These are phyloP conservation scores for Dryas octopetala DNA, from an alignment of 306 rosid species.

Conservation along the genomic window DNA sequence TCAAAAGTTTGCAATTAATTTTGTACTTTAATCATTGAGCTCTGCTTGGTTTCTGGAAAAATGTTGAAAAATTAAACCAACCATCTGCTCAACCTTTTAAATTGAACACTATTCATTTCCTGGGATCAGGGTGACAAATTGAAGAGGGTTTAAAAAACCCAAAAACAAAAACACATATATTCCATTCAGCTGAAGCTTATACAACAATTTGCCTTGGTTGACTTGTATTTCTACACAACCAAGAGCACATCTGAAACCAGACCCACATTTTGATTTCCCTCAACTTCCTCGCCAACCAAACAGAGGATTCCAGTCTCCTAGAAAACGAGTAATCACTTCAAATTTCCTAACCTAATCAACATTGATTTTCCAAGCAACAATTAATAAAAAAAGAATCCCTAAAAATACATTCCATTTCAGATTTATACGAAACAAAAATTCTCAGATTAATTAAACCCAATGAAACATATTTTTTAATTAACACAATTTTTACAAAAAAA, in stretches of 20 bases:
- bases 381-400: slow-evolving; percentile 12
- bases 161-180: background rate
- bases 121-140: background rate
- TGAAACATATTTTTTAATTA: background rate
- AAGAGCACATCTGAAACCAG: background rate
- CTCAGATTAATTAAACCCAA: background rate
- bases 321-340: background rate
- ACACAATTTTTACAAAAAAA: background rate
- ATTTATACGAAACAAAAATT: background rate
- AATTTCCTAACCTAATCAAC: slow-evolving; percentile 4
- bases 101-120: background rate
- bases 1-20: background rate
- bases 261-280: background rate
- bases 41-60: background rate
- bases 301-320: background rate
- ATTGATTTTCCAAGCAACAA: background rate
- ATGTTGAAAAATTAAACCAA: background rate
- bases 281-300: background rate
- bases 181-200: background rate
- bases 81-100: background rate
- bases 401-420: slow-evolving; percentile 6
- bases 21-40: background rate
- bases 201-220: background rate
- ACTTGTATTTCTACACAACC: background rate
- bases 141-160: background rate